phyloP scores from a whole-genome alignment of 257 asterid species.

The Striga asiatica region DNA sequence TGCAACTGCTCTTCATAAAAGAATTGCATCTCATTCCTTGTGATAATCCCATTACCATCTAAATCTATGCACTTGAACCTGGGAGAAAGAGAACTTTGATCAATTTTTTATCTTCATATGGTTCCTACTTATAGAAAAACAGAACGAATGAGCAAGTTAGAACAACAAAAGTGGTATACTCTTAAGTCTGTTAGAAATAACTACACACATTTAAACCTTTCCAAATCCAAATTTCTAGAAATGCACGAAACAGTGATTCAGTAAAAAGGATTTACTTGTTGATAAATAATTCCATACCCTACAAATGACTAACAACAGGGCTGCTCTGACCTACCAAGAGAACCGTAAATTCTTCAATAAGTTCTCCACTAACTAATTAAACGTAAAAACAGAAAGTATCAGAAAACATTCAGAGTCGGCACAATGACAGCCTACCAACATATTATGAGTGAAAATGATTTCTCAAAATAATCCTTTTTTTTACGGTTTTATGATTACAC shows the following conservation, averaged over 20 bases:
- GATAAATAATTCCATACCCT: too few species aligned
- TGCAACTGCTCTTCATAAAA: conserved; percentile 98
- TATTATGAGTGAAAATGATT: not conserved
- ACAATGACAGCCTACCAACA: not conserved
- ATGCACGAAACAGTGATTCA: not conserved
- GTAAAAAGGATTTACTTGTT: not conserved
- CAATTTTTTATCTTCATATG: conserved; percentile 1
- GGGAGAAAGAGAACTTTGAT: conserved; percentile 16
- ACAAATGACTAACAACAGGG: not conserved
- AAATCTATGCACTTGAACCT: conserved; percentile 99
- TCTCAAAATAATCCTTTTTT: too few species aligned
- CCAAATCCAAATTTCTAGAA: not conserved
- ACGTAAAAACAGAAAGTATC: not conserved
- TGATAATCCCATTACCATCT: conserved; percentile 91
- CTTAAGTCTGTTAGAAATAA: conserved; percentile 1
- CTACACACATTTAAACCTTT: conserved; percentile 1
- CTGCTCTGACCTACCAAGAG: not conserved
- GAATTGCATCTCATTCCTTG: conserved; percentile 94
- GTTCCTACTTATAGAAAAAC: not conserved
- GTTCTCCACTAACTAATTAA: not conserved
- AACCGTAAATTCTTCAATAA: too few species aligned
- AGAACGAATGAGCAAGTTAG: not conserved
- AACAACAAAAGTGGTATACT: not conserved
- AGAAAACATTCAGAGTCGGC: not conserved
- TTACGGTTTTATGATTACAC: too few species aligned